phyloP scores from a whole-genome alignment of 306 rosid species.

The Ziziphus jujuba region DNA sequence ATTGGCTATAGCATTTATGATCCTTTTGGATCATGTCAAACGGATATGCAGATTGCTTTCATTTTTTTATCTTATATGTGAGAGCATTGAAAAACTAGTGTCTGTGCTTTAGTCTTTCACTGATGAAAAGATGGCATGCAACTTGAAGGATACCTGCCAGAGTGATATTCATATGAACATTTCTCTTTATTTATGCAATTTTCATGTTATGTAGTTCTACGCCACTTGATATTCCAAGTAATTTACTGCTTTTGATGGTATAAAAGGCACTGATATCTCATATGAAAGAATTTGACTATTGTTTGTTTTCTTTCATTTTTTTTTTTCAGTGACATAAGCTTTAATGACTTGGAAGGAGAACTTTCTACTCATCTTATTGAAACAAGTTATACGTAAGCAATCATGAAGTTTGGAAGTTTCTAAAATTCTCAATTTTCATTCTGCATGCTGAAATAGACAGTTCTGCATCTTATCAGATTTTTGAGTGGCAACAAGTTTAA shows the following conservation, averaged over 20 bases:
- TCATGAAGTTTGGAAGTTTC: background rate
- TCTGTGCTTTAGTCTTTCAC: too few relatives aligned
- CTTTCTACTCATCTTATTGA: background rate
- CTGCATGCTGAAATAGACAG: too few relatives aligned
- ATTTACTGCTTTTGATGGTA: background rate
- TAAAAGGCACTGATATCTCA: background rate
- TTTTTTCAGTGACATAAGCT: slow-evolving; percentile 25
- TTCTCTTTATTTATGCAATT: too few relatives aligned
- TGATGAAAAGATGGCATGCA: too few relatives aligned
- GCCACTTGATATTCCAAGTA: background rate
- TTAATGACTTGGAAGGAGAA: slow-evolving; percentile 28
- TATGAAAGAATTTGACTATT: background rate
- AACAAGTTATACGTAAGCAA: background rate
- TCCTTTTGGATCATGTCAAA: too few relatives aligned
- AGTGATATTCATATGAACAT: too few relatives aligned
- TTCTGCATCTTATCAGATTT: slow-evolving; percentile 44
- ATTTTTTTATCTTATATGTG: too few relatives aligned
- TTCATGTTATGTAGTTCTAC: background rate
- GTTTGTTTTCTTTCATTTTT: background rate
- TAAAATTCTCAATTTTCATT: background rate
- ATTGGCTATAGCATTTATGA: too few relatives aligned
- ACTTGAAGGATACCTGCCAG: too few relatives aligned
- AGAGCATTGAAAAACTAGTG: too few relatives aligned
- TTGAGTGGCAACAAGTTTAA: slow-evolving; percentile 66
- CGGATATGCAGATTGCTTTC: too few relatives aligned